These are phyloP conservation scores for Annulohypoxylon truncatum DNA, from an alignment of 2,329 filamentous ascomycete genomes.

Conservation along the genomic window DNA sequence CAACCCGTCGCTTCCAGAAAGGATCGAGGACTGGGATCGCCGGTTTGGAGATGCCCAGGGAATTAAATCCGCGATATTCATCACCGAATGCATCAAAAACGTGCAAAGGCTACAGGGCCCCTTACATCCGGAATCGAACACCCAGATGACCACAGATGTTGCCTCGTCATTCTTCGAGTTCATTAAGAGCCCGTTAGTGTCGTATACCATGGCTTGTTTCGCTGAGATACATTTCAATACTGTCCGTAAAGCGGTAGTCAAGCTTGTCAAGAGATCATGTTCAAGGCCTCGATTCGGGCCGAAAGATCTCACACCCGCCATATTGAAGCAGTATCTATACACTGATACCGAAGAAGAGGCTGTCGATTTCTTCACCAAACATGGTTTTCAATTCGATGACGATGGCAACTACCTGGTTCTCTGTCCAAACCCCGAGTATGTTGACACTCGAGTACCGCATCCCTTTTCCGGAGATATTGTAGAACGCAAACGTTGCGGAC, in stretches of 20 bases:
- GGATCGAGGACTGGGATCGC: conserved; percentile 66
- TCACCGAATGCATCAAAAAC: conserved; percentile 71
- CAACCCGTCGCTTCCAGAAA: conserved; percentile 68
- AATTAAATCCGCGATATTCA: conserved; percentile 70
- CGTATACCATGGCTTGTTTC: conserved; percentile 77
- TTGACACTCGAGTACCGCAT: conserved; percentile 64
- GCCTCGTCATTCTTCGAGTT: conserved; percentile 70
- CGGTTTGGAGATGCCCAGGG: conserved; percentile 67
- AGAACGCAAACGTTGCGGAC: conserved; percentile 67
- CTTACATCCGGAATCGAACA: conserved; percentile 61
- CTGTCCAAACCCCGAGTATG: conserved; percentile 57
- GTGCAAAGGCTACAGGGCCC: conserved; percentile 68
- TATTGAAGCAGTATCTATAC: conserved; percentile 67
- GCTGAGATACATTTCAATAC: conserved; percentile 74
- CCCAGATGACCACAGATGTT: conserved; percentile 61
- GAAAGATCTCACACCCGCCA: conserved; percentile 68
- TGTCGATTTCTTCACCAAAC: conserved; percentile 70
- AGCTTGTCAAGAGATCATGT: conserved; percentile 65
- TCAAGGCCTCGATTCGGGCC: conserved; percentile 67
- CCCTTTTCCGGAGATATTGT: conserved; percentile 67
- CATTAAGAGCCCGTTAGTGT: conserved; percentile 65
- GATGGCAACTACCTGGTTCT: conserved; percentile 58
- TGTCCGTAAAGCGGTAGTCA: conserved; percentile 68
- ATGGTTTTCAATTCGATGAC: conserved; percentile 64
- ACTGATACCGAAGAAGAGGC: conserved; percentile 78